Evolutionary conservation across 2,329 filamentous ascomycete genomes (phyloP), one percentile per base, ranked within the genome.

Genomic region (Alternaria atra): DNA sequence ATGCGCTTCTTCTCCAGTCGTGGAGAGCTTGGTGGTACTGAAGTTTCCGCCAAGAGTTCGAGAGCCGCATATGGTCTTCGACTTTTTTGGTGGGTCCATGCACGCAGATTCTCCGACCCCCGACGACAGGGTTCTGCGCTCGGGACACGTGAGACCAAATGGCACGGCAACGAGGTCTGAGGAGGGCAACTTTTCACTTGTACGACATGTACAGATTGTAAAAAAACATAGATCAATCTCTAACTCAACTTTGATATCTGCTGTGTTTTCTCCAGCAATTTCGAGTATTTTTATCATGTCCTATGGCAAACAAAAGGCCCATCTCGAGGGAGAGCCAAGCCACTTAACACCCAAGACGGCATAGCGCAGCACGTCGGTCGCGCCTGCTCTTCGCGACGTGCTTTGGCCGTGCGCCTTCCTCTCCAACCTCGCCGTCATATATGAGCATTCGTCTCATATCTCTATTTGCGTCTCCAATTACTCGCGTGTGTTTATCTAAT

Each of bases 41-140:
- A 63, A 63, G 57, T 58, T 66, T 61, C 54, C 61, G 65, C 63
- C 65, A 70, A 69, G 64, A 67, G 60, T 67, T 68, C 52, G 58
- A 54, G 30, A 54, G 29, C 25, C 43, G 46, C 47, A 59, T 27
- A 50, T 52, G 57, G 43, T 35, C 46, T 60, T 60, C 57, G 60
- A 60, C 57, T 63, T 60, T 56, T 52, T 55, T 52, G 37, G 57
- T 51, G 59, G 55, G 55, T 29, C 55, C 59, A 50, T 59, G 59
- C 59, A 39, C 50, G 35, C 42, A 52, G 54, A 39, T 62, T 62
- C 55, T 54, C 60, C 60, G 44, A 62, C 55, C 56, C 20, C 60
- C 60, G 56, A 51, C 35, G 35, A n/a, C 43, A 58, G 35, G 47
- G 43, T 48, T 35, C 34, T 29, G 42, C 51, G 56, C 46, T 46